Percentiles rank a stretch among this genome's conserved stretches.
Conservation (phyloP, 148 eudicot genomes). For the Rhododendron henanense region DNA sequence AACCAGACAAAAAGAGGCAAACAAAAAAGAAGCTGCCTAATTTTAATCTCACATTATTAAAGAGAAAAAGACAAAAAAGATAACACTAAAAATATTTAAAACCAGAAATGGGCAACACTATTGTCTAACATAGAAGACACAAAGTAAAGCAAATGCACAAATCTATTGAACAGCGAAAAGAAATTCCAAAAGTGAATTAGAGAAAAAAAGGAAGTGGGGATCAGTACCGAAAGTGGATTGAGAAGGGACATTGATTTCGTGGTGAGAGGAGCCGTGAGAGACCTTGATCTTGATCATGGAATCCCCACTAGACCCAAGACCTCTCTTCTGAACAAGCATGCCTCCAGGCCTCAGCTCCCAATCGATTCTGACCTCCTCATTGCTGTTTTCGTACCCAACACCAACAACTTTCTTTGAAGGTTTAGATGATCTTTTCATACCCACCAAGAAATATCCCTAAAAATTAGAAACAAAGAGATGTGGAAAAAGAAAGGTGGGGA, state of each 20-base stretch:
- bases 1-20: background rate
- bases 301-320: slow-evolving; percentile 18
- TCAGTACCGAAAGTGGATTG: slow-evolving; percentile 28
- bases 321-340: slow-evolving; percentile 50
- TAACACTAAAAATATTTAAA: background rate
- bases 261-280: slow-evolving; percentile 24
- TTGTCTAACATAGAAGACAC: background rate
- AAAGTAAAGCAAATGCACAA: background rate
- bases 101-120: background rate
- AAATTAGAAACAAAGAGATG: background rate
- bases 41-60: background rate
- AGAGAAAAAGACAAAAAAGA: background rate
- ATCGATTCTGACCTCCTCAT: slow-evolving; percentile 17
- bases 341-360: slow-evolving; percentile 53
- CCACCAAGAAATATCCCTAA: background rate
- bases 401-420: slow-evolving; percentile 3
- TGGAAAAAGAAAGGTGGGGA: background rate
- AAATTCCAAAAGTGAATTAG: background rate
- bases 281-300: slow-evolving; percentile 35
- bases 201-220: background rate
- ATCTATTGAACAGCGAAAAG: background rate
- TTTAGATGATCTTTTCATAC: slow-evolving; percentile 9
- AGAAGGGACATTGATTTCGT: slow-evolving; percentile 18
- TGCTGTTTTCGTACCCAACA: background rate
- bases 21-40: background rate